phyloP scores from a whole-genome alignment of 2,329 filamentous ascomycete species.

The Stagonosporopsis cucurbitacearum region DNA sequence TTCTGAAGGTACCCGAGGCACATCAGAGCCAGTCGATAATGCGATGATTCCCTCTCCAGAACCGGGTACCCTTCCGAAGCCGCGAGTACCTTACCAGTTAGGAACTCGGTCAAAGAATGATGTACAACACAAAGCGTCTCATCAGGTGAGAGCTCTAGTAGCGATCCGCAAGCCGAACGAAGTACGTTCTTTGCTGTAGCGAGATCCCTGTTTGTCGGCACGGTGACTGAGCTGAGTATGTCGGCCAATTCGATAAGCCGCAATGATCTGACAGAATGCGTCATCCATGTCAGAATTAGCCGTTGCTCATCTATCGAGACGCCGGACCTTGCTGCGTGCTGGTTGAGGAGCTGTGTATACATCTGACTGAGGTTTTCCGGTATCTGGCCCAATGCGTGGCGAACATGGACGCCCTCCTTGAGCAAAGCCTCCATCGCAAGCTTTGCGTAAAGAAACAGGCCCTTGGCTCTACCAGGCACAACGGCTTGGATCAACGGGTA shows the following conservation, averaged over 20 bases:
- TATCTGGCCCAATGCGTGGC: background rate
- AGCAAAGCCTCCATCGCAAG: background rate
- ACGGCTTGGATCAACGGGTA: background rate
- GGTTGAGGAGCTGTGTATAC: background rate
- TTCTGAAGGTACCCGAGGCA: background rate
- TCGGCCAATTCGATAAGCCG: background rate
- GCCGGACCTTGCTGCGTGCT: background rate
- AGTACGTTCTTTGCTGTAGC: background rate
- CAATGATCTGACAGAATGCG: background rate
- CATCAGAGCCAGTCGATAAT: background rate
- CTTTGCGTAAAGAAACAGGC: background rate
- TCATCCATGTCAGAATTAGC: background rate
- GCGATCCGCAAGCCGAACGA: background rate
- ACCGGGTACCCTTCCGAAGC: background rate
- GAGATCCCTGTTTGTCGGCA: background rate
- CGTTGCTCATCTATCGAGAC: background rate
- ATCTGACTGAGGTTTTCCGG: background rate
- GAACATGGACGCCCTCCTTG: background rate
- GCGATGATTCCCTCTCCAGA: background rate
- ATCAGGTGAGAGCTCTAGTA: background rate
- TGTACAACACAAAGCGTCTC: background rate
- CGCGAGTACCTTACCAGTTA: background rate
- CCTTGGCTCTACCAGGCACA: background rate
- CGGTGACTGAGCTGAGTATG: background rate
- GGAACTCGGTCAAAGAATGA: background rate